Evolutionary conservation across 805 yeast species (phyloP), one percentile per base, ranked within the genome.

Genomic region (Yamadazyma kitorensis): DNA sequence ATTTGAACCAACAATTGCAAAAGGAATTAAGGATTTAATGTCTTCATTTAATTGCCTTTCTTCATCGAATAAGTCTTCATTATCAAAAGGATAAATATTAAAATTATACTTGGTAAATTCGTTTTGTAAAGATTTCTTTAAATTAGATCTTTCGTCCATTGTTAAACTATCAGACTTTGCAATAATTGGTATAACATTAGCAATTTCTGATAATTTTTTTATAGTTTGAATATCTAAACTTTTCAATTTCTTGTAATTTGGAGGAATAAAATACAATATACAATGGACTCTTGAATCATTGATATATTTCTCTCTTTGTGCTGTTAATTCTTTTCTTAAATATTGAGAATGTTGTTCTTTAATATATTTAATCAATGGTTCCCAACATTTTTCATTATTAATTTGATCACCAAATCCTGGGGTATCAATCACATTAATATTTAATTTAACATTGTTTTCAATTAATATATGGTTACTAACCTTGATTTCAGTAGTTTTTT

Each of bases 361-460:
- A 57, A 89, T 86, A 64, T 88, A 89, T 63, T 86, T 87, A 45
- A 89, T 82, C 43, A 89, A 80, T 34, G 96, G 96, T 51, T 89
- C 98, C 96, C 97, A 91, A 63, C 95, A 88, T 62, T 83, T 85
- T 52, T 86, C 94, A 62, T 89, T 89, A 67, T 88, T 86, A 47
- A 93, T 84, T 64, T 86, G 96, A 70, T 93, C 98, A 24, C 96
- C 98, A 69, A 87, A 93, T 11, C 98, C 98, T 14, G 98, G 98
- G 3, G 98, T 93, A 58, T 93, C 98, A 55, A 93, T 86, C 36
- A 93, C 80, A 51, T 87, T 89, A 44, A 93, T 68, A 51, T 82
- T 82, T 57, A 93, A 76, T 43, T 81, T 79, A 37, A 93, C 98
- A 45, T 84, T 85, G 58, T 87, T 88, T 63, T 93, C 98, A 37